phyloP scores from a whole-genome alignment of 164 flowering plant species.

The Chimonanthus praecox region DNA sequence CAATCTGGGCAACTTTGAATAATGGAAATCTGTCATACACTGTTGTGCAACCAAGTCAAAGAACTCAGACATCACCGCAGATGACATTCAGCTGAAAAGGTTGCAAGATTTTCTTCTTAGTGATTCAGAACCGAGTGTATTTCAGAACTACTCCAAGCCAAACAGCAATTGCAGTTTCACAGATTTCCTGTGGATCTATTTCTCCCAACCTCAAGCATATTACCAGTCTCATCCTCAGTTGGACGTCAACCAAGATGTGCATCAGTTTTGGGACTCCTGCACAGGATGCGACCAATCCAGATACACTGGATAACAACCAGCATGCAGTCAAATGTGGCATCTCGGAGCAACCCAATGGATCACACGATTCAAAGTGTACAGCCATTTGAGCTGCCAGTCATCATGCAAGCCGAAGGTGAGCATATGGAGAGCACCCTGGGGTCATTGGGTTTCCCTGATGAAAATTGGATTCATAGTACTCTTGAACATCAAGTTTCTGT shows the following conservation, averaged over 20 bases:
- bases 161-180: conserved; percentile 2
- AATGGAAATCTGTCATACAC: conserved; percentile 8
- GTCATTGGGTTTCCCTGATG: conserved; percentile 18
- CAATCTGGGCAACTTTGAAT: conserved; percentile 14
- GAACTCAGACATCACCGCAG: conserved; percentile 4
- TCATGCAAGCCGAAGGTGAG: conserved; percentile 16
- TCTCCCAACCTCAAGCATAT: conserved; percentile 9
- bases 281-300: neutral
- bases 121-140: conserved; percentile 8
- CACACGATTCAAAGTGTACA: conserved; percentile 17
- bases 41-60: conserved; percentile 10
- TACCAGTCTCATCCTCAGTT: conserved; percentile 15
- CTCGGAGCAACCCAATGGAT: neutral
- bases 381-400: conserved; percentile 7
- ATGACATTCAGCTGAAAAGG: conserved; percentile 3
- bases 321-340: conserved; percentile 5
- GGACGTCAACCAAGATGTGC: conserved; percentile 16
- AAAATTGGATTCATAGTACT: conserved; percentile 20
- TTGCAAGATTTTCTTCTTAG: conserved; percentile 15
- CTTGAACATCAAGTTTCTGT: conserved; percentile 21
- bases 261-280: conserved; percentile 9
- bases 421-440: conserved; percentile 5
- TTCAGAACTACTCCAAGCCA: conserved; percentile 13
- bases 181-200: neutral
- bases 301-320: conserved; percentile 7